Percentiles rank a stretch among this genome's conserved stretches.
Conservation (phyloP, 2,329 filamentous ascomycete genomes). For the Stagonosporopsis vannaccii region DNA sequence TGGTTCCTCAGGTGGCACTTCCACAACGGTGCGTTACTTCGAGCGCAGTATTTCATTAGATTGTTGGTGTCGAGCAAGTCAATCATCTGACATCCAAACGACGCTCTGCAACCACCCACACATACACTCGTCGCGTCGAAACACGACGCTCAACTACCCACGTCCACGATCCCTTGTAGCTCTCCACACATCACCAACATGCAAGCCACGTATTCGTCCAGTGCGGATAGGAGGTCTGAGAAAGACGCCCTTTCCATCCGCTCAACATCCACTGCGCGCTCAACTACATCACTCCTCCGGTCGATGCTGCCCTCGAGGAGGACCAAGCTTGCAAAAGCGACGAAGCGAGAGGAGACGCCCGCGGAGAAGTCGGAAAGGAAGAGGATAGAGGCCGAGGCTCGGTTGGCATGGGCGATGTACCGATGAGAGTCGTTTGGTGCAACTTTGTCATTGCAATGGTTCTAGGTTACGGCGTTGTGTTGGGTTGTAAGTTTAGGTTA, state of each 20-base stretch:
- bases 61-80: no score
- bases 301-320: conserved; percentile 28
- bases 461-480: neutral
- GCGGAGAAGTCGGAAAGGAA: conserved; percentile 22
- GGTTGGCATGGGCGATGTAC: conserved; percentile 18
- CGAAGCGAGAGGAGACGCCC: conserved; percentile 11
- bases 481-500: neutral
- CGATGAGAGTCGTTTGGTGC: no score
- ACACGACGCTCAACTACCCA: neutral
- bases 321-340: conserved; percentile 3
- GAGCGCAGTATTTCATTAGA: no score
- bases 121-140: no score
- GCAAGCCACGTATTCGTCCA: conserved; percentile 3
- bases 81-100: no score
- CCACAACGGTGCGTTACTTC: no score
- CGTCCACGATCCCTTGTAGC: no score
- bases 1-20: no score
- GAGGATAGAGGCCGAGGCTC: conserved; percentile 27
- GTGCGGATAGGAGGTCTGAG: conserved; percentile 3
- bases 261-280: conserved; percentile 35
- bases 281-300: conserved; percentile 33
- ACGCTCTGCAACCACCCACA: no score
- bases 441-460: no score
- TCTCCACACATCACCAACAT: conserved; percentile 6
- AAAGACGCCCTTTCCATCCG: conserved; percentile 27